Conservation (phyloP, 129 eudicot species). For the Rutidosis leptorrhynchoides region DNA sequence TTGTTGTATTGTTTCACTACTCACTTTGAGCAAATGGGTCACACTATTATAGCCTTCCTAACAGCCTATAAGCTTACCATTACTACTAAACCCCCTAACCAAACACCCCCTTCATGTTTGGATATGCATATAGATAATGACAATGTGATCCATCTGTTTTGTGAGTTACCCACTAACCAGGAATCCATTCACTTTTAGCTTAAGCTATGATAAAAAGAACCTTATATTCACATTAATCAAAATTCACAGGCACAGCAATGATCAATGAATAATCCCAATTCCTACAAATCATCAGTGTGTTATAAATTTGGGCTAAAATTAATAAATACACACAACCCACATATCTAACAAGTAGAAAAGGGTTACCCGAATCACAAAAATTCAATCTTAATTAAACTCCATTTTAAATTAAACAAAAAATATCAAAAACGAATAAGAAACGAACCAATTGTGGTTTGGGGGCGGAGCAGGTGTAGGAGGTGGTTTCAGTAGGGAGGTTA, state of each 20-base stretch:
- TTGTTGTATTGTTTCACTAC: no score
- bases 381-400: background rate
- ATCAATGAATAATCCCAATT: background rate
- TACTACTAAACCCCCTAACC: no score
- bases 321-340: background rate
- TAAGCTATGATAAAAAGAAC: no score
- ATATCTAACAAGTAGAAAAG: background rate
- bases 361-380: background rate
- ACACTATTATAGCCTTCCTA: no score
- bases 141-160: no score
- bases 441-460: constrained; percentile 67
- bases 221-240: background rate
- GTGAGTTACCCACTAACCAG: no score
- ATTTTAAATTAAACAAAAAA: background rate
- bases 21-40: no score
- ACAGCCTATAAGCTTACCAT: no score
- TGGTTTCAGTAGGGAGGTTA: constrained; percentile 62
- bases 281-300: background rate
- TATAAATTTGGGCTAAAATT: no score
- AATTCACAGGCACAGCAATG: background rate
- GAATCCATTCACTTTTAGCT: no score
- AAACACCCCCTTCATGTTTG: no score
- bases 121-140: no score
- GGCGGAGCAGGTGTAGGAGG: constrained; percentile 78
- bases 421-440: constrained; percentile 4